Conservation (phyloP, 1,284 basidiomycete genomes). For the Trichosporon faecale region DNA sequence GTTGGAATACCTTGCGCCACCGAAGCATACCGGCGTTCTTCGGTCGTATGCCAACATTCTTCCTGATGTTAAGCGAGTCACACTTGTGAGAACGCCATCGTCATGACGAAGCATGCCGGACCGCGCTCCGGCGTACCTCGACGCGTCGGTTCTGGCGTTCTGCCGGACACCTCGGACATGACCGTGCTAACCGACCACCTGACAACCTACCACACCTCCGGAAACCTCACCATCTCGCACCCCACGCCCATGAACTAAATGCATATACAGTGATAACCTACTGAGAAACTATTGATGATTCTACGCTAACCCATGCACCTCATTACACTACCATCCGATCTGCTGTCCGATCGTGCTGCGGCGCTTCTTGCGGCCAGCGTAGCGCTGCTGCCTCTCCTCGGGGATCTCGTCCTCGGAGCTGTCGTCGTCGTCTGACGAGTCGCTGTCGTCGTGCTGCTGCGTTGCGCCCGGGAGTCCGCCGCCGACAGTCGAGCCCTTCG, state of each 20-base stretch:
- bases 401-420: constrained; percentile 7
- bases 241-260: background rate
- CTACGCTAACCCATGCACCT: background rate
- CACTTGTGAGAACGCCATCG: background rate
- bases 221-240: too few relatives aligned
- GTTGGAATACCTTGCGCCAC: background rate
- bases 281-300: background rate
- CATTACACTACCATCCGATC: background rate
- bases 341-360: constrained; percentile 2
- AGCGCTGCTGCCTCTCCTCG: background rate
- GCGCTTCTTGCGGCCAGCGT: background rate
- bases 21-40: background rate
- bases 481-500: background rate
- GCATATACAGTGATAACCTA: background rate
- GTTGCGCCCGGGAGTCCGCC: background rate
- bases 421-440: background rate
- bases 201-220: background rate
- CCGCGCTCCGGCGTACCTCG: background rate
- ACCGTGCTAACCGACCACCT: background rate
- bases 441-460: constrained; percentile 8
- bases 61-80: background rate
- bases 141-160: background rate
- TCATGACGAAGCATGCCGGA: background rate
- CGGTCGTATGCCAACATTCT: background rate
- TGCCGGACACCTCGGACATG: background rate